Evolutionary conservation across 176 grass and related monocot species (phyloP).

Genomic region (Oropetium thomaeum): DNA sequence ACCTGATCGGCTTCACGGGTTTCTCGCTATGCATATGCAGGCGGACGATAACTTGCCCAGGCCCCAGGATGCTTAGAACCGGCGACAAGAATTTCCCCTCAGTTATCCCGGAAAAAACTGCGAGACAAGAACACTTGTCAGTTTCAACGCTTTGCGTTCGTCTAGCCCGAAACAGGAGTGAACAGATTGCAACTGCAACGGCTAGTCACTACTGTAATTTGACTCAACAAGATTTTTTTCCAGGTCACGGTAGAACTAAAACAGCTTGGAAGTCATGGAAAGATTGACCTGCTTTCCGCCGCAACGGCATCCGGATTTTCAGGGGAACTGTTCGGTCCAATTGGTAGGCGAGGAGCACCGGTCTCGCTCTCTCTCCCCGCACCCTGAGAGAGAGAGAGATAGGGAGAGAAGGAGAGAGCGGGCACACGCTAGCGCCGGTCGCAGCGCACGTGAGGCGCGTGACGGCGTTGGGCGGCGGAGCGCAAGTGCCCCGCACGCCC

Average conservation of each 20-base stretch:
- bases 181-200: too few relatives aligned
- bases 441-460: not conserved
- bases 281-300: not conserved
- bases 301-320: not conserved
- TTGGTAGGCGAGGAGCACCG: conserved; percentile 7
- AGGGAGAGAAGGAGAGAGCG: too few relatives aligned
- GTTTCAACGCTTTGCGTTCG: not conserved
- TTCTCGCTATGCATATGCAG: conserved; percentile 1
- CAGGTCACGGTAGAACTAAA: not conserved
- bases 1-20: conserved; percentile 8
- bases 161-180: not conserved
- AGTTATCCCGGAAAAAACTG: not conserved
- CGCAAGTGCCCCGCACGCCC: not conserved
- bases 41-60: not conserved
- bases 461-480: not conserved
- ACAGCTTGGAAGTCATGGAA: not conserved
- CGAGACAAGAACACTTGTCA: not conserved
- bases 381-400: too few relatives aligned
- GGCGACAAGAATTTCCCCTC: not conserved
- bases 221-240: not conserved
- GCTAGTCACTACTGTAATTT: not conserved
- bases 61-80: not conserved
- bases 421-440: not conserved
- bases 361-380: not conserved
- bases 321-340: not conserved